These are phyloP conservation scores for Penicillium longicatenatum DNA, from an alignment of 495 filamentous ascomycete genomes.

Conservation along the genomic window DNA sequence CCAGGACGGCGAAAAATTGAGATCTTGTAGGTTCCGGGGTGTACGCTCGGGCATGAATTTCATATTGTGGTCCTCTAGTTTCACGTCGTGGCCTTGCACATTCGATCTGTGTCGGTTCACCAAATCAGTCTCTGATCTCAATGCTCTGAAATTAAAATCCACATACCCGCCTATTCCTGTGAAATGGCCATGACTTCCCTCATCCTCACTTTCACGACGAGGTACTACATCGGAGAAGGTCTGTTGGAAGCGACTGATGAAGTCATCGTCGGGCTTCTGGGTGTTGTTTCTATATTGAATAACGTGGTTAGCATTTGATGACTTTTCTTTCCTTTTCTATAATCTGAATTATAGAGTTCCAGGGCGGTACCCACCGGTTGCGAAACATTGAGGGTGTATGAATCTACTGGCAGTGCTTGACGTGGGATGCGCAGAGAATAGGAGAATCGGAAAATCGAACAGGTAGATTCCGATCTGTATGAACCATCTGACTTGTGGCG, in stretches of 20 bases:
- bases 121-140: slow-evolving; percentile 11
- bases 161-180: slow-evolving; percentile 27
- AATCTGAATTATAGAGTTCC: background rate
- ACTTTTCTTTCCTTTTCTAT: background rate
- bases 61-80: slow-evolving; percentile 54
- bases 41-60: slow-evolving; percentile 75
- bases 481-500: background rate
- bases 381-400: slow-evolving; percentile 27
- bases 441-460: slow-evolving; percentile 6
- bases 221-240: slow-evolving; percentile 69
- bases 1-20: slow-evolving; percentile 84
- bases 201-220: slow-evolving; percentile 20
- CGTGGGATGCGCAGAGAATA: slow-evolving; percentile 3
- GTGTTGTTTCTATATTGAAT: slow-evolving; percentile 65
- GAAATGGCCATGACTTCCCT: background rate
- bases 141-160: background rate
- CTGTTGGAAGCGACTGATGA: slow-evolving; percentile 81
- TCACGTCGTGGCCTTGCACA: slow-evolving; percentile 24
- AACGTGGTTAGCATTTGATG: background rate
- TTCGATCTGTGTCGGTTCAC: slow-evolving; percentile 8
- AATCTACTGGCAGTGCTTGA: slow-evolving; percentile 5
- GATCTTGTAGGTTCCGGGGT: slow-evolving; percentile 73
- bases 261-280: slow-evolving; percentile 83
- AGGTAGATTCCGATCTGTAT: background rate
- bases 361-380: slow-evolving; percentile 21